These are phyloP conservation scores for Fusarium stilboides DNA, from an alignment of 2,329 filamentous ascomycete genomes.

Conservation along the genomic window DNA sequence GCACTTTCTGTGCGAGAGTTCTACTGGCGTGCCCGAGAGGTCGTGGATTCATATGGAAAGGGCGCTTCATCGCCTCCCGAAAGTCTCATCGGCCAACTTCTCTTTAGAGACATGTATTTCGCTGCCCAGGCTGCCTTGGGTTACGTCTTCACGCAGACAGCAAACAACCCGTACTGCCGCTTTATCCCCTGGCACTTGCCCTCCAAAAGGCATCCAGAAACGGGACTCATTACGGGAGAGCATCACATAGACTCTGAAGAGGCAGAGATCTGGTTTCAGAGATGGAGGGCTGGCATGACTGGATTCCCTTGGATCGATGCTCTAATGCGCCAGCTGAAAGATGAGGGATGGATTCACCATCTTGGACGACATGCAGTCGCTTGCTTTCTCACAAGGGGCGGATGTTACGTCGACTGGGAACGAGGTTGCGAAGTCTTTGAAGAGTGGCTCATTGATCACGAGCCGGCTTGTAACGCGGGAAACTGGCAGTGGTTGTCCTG, in stretches of 20 bases:
- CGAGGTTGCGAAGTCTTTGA: slow-evolving; percentile 84
- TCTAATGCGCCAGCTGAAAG: slow-evolving; percentile 80
- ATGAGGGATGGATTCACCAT: slow-evolving; percentile 86
- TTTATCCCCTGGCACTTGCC: slow-evolving; percentile 86
- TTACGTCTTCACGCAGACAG: slow-evolving; percentile 73
- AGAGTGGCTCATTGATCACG: slow-evolving; percentile 82
- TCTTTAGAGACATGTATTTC: slow-evolving; percentile 90
- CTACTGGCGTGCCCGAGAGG: slow-evolving; percentile 78
- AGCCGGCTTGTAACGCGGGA: slow-evolving; percentile 79
- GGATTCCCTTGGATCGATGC: slow-evolving; percentile 88
- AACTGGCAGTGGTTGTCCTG: slow-evolving; percentile 87
- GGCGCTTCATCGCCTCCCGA: slow-evolving; percentile 74
- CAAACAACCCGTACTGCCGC: slow-evolving; percentile 76
- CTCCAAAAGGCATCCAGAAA: slow-evolving; percentile 65
- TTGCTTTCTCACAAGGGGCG: slow-evolving; percentile 84
- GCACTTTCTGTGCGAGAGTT: slow-evolving; percentile 78
- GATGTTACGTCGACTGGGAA: slow-evolving; percentile 85
- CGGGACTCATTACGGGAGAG: slow-evolving; percentile 67
- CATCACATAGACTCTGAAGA: slow-evolving; percentile 75
- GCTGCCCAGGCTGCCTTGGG: slow-evolving; percentile 80
- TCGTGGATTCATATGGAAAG: slow-evolving; percentile 70
- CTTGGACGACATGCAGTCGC: slow-evolving; percentile 83
- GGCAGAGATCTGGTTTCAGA: slow-evolving; percentile 76
- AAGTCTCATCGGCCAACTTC: slow-evolving; percentile 79
- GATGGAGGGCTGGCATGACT: slow-evolving; percentile 78